Percentiles rank a stretch among this genome's conserved stretches.
Conservation (phyloP, 192 early-diverging fungal genomes). For the Globomyces pollinis-pini region DNA sequence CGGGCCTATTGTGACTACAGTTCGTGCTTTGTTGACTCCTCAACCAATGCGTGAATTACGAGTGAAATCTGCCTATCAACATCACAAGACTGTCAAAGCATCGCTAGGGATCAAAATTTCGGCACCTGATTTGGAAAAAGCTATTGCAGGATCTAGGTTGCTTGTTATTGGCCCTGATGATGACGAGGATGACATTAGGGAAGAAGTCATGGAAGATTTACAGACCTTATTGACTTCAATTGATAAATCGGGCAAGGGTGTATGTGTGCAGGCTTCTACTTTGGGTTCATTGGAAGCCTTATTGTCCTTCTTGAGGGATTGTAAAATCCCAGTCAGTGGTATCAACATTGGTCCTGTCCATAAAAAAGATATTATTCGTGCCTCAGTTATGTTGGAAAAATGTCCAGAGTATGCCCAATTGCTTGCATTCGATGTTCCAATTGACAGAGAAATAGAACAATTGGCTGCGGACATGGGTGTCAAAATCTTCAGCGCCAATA, state of each 20-base stretch:
- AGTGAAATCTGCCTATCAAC: slow-evolving; percentile 91
- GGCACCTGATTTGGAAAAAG: slow-evolving; percentile 89
- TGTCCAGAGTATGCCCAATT: slow-evolving; percentile 65
- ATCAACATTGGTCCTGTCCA: slow-evolving; percentile 97
- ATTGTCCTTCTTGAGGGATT: slow-evolving; percentile 79
- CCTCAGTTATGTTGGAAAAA: slow-evolving; percentile 86
- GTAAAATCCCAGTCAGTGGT: slow-evolving; percentile 92
- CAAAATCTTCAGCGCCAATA: slow-evolving; percentile 91
- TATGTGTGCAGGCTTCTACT: slow-evolving; percentile 97
- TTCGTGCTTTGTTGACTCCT: slow-evolving; percentile 95
- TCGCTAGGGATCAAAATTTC: slow-evolving; percentile 93
- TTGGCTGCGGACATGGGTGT: slow-evolving; percentile 87
- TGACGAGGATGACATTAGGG: slow-evolving; percentile 90
- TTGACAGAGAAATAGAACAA: slow-evolving; percentile 79
- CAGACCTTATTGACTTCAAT: slow-evolving; percentile 64
- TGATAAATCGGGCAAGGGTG: slow-evolving; percentile 81
- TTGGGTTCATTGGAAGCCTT: slow-evolving; percentile 96
- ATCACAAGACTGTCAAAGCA: slow-evolving; percentile 95
- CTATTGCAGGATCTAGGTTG: slow-evolving; percentile 93
- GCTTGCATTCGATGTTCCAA: slow-evolving; percentile 44
- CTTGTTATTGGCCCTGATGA: slow-evolving; percentile 90
- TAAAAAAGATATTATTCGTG: slow-evolving; percentile 92
- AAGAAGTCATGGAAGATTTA: slow-evolving; percentile 92
- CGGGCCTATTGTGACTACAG: slow-evolving; percentile 87
- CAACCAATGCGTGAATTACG: slow-evolving; percentile 96